phyloP scores from a whole-genome alignment of 768 basidiomycete genomes.

The Suillus spraguei region DNA sequence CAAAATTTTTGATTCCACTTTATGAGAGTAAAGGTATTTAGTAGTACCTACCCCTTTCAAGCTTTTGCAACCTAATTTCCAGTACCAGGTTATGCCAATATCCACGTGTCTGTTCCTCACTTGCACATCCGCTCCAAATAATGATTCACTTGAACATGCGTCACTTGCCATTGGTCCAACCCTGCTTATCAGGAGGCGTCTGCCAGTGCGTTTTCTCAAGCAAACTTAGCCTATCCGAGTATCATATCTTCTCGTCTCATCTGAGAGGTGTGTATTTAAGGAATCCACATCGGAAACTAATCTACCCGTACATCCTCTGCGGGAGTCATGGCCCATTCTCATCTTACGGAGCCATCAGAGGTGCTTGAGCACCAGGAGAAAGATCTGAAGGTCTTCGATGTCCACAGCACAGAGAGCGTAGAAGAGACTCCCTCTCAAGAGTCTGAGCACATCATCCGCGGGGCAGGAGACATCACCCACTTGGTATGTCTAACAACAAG shows the following conservation, averaged over 20 bases:
- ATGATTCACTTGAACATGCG: too few species aligned
- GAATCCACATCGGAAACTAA: not conserved
- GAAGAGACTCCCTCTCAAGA: constrained; percentile 11
- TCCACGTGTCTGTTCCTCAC: too few species aligned
- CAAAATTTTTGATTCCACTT: too few species aligned
- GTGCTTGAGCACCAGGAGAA: constrained; percentile 4
- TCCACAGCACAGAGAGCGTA: not conserved
- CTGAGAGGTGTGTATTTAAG: not conserved
- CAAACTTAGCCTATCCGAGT: not conserved
- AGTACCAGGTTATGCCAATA: too few species aligned
- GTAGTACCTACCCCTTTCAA: too few species aligned
- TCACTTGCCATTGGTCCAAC: not conserved
- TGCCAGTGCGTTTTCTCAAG: not conserved
- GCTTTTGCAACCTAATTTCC: too few species aligned
- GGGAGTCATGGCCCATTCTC: not conserved
- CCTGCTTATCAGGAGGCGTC: not conserved
- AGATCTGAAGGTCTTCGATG: constrained; percentile 4
- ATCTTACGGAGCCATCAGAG: not conserved
- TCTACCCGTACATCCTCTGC: not conserved
- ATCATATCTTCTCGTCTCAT: not conserved
- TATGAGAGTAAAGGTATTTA: too few species aligned
- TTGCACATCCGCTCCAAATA: too few species aligned
- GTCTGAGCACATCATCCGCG: constrained; percentile 10
- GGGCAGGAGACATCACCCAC: constrained; percentile 14
- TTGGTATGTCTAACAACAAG: constrained; percentile 6